Percentiles rank a stretch among this genome's conserved stretches.
These are phyloP conservation scores for Leccinum griseonigrum DNA, from an alignment of 1,284 basidiomycete genomes.

Conservation along the genomic window DNA sequence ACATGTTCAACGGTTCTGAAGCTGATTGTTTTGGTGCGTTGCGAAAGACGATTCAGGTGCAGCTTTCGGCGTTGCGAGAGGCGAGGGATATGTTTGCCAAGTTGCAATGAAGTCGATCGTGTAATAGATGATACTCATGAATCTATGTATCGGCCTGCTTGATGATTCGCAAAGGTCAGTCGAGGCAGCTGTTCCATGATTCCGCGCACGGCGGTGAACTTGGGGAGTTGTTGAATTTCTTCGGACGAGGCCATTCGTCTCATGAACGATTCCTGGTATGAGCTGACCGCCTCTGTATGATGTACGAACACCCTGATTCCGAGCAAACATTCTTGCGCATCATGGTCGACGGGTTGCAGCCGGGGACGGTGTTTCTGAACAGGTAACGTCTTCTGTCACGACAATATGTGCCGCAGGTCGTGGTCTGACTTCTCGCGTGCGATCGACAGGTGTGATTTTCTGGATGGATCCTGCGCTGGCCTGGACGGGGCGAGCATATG, in stretches of 20 bases:
- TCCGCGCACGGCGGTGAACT: neutral
- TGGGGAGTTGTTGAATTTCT: neutral
- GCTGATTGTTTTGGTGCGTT: too few relatives aligned
- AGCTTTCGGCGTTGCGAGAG: too few relatives aligned
- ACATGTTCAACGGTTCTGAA: too few relatives aligned
- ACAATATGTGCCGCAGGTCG: neutral
- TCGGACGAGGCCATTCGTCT: slow-evolving; percentile 81
- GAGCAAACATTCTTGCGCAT: too few relatives aligned
- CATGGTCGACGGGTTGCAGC: slow-evolving; percentile 54
- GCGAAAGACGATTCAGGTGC: too few relatives aligned
- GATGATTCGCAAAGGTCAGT: too few relatives aligned
- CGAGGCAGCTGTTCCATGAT: neutral
- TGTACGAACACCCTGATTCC: slow-evolving; percentile 59
- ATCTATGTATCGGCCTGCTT: too few relatives aligned
- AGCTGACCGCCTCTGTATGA: slow-evolving; percentile 75
- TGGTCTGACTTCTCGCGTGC: neutral
- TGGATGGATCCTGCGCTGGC: slow-evolving; percentile 83
- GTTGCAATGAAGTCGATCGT: too few relatives aligned
- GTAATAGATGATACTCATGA: too few relatives aligned
- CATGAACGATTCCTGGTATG: slow-evolving; percentile 97
- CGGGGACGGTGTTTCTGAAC: slow-evolving; percentile 65
- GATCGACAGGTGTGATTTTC: slow-evolving; percentile 68
- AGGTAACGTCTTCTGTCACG: slow-evolving; percentile 38
- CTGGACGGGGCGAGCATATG: slow-evolving; percentile 80
- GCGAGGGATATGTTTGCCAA: too few relatives aligned